Evolutionary conservation across 768 basidiomycete species (phyloP).

Genomic region (Rossbeevera mucosa): DNA sequence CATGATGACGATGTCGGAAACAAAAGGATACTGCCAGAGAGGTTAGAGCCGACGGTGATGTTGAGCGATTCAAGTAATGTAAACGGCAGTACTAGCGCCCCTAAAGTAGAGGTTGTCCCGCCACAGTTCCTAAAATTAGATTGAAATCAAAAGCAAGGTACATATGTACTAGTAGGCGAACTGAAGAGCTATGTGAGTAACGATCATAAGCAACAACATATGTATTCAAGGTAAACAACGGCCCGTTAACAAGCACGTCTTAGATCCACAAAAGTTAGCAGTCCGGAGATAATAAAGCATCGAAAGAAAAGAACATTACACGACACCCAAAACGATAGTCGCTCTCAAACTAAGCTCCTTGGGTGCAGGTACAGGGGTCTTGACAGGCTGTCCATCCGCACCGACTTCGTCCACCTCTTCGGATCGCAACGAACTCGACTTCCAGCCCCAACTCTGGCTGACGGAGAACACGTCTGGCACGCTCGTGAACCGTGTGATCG

Average conservation of each 20-base stretch:
- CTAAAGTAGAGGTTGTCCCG: no score
- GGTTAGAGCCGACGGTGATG: no score
- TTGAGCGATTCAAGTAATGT: neutral
- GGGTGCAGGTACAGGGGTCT: conserved; percentile 28
- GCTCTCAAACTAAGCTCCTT: conserved; percentile 65
- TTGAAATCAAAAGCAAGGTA: neutral
- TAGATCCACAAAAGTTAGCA: neutral
- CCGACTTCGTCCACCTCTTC: conserved; percentile 45
- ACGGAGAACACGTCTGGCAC: conserved; percentile 82
- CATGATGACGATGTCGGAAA: neutral
- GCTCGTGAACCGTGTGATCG: conserved; percentile 79
- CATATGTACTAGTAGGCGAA: neutral
- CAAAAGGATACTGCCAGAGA: no score
- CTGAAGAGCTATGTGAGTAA: neutral
- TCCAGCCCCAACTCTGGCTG: conserved; percentile 94
- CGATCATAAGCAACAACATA: neutral
- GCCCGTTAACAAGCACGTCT: neutral
- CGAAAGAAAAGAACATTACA: conserved; percentile 34
- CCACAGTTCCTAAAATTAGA: neutral
- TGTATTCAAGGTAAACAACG: neutral
- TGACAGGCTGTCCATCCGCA: conserved; percentile 30
- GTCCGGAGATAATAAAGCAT: neutral
- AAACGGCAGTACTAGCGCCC: no score
- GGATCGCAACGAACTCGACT: conserved; percentile 52
- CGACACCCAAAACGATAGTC: conserved; percentile 73